A percentile compares a stretch with the other conserved stretches of the same genome.
phyloP scores from a whole-genome alignment of 345 rosid species.

The thale cress (Arabidopsis thaliana) region TAIR10.1 NC_003076.8:3079501-3080000 shows the following conservation, averaged over 20 bases:
- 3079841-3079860: conserved; percentile 20
- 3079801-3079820: conserved; percentile 40
- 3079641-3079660: too few species aligned
- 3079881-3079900: conserved; percentile 13
- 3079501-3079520: too few species aligned
- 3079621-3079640: too few species aligned
- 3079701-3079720: background rate
- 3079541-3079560: too few species aligned
- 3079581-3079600: too few species aligned
- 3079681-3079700: background rate
- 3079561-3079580: too few species aligned
- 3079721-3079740: background rate
- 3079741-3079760: background rate
- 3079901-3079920: background rate
- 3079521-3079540: too few species aligned
- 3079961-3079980: background rate
- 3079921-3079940: background rate
- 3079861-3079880: conserved; percentile 24
- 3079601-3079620: too few species aligned
- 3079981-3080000: conserved; percentile 25
- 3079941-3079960: background rate
- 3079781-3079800: background rate
- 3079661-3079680: background rate
- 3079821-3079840: conserved; percentile 41
- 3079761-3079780: background rate